Evolutionary conservation across 164 flowering plant genomes (phyloP), one percentile per base, ranked within the genome.

Genomic region (Hamamelis virginiana): DNA sequence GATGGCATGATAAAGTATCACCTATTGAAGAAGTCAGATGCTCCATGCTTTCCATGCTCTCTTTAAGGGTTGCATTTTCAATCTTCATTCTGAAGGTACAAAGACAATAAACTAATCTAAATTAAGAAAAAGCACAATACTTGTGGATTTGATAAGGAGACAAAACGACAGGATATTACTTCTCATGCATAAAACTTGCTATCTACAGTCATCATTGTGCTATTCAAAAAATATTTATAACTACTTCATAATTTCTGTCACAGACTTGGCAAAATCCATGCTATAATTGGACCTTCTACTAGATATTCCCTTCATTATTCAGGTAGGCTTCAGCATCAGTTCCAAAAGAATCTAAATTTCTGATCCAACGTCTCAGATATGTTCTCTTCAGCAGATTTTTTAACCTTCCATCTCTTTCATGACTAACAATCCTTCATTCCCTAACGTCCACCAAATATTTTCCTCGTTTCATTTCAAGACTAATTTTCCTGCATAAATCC

Each of bases 51-150:
- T 84, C 89, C 71, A 91, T 78, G 78, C 91, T 86, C 73, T 96
- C 99, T 75, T 78, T 89, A 33, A 96, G 88, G 45, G 89, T 85
- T 46, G 97, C 98, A 86, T 87, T 85, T 77, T 96, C 99, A 69
- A 96, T 79, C 82, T 81, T 88, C 84, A 96, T 74, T 80, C 99
- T 96, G 81, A 19, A 38, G 33, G 62, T 18, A 68, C 8, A 38
- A 26, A 45, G 13, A 1, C 57, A 66, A 13, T 1, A 51, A 41
- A 64, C 58, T 38, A 71, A 22, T 16, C 26, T 61, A 21, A 60
- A 10, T 43, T 12, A 45, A 26, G 21, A n/a, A n/a, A n/a, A n/a
- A 56, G 12, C 62, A 58, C 3, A 13, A 9, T 25, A 25, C 22
- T 14, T 41, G 33, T 16, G 1, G 21, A 18, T 25, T 48, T 2